A percentile compares a stretch with the other conserved stretches of the same genome.
phyloP scores from a whole-genome alignment of 2,329 filamentous ascomycete genomes.

The Diatrype stigma region DNA sequence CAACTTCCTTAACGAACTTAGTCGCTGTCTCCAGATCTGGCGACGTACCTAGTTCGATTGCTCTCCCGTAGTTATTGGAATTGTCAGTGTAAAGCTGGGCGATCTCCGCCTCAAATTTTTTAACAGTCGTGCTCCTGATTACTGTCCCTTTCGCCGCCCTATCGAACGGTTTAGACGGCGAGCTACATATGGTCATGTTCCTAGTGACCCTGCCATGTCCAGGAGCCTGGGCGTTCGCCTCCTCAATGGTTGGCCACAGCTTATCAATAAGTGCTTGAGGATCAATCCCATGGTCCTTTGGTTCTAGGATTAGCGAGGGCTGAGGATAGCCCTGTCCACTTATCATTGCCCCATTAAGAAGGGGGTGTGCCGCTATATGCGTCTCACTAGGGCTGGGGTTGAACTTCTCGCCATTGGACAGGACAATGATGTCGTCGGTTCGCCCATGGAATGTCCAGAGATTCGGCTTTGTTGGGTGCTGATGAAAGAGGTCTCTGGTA shows the following conservation, averaged over 20 bases:
- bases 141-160: conserved; percentile 7
- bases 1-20: conserved; percentile 4
- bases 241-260: conserved; percentile 7
- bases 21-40: not conserved
- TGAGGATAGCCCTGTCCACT: conserved; percentile 7
- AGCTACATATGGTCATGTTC: not conserved
- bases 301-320: conserved; percentile 6
- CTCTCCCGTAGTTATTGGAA: not conserved
- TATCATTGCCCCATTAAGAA: conserved; percentile 5
- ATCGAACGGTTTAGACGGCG: conserved; percentile 3
- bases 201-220: conserved; percentile 4
- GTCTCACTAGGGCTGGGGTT: conserved; percentile 6
- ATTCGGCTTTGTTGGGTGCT: conserved; percentile 3
- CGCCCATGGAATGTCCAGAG: conserved; percentile 8
- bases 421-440: conserved; percentile 7
- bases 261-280: conserved; percentile 1
- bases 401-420: conserved; percentile 9
- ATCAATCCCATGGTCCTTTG: not conserved
- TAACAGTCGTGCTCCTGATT: conserved; percentile 1
- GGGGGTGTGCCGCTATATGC: conserved; percentile 2
- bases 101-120: conserved; percentile 4
- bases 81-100: conserved; percentile 1
- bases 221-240: conserved; percentile 4
- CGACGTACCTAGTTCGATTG: not conserved
- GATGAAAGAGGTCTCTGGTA: conserved; percentile 43